A percentile compares a stretch with the other conserved stretches of the same genome.
phyloP scores from a whole-genome alignment of 192 early-diverging fungal genomes.

The Coemansia sp. region DNA sequence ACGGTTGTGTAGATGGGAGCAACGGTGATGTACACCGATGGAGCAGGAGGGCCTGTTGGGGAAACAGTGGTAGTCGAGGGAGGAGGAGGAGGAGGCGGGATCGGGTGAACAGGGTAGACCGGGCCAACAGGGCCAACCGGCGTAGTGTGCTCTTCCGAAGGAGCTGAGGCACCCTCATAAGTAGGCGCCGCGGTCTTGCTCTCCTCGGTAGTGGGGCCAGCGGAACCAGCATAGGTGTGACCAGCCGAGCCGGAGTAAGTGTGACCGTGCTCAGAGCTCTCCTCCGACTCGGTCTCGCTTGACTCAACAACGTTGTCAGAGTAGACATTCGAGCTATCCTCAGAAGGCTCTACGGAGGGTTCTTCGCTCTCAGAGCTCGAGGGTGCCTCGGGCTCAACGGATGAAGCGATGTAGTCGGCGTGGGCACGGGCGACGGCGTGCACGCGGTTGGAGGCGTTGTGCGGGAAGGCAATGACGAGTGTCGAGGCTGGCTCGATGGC shows the following conservation, averaged over 20 bases:
- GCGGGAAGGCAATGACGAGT: slow-evolving; percentile 1
- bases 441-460: background rate
- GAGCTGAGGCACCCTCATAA: background rate
- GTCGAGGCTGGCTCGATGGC: slow-evolving; percentile 4
- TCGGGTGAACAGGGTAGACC: background rate
- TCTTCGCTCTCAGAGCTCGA: background rate
- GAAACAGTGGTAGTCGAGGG: background rate
- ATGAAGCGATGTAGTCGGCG: slow-evolving; percentile 1
- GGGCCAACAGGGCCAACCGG: background rate
- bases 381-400: background rate
- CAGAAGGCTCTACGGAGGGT: background rate
- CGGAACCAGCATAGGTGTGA: background rate
- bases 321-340: background rate
- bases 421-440: slow-evolving; percentile 1
- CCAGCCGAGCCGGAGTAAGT: background rate
- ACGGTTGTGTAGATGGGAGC: background rate
- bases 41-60: background rate
- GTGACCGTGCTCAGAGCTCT: background rate
- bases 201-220: background rate
- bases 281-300: background rate
- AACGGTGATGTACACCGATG: slow-evolving; percentile 5
- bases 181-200: background rate
- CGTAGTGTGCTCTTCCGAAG: background rate
- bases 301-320: background rate
- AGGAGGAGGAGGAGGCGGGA: slow-evolving; percentile 6